Evolutionary conservation across 169 alveolate species (phyloP), one percentile per base, ranked within the genome.

Genomic region (Eimeria praecox): DNA sequence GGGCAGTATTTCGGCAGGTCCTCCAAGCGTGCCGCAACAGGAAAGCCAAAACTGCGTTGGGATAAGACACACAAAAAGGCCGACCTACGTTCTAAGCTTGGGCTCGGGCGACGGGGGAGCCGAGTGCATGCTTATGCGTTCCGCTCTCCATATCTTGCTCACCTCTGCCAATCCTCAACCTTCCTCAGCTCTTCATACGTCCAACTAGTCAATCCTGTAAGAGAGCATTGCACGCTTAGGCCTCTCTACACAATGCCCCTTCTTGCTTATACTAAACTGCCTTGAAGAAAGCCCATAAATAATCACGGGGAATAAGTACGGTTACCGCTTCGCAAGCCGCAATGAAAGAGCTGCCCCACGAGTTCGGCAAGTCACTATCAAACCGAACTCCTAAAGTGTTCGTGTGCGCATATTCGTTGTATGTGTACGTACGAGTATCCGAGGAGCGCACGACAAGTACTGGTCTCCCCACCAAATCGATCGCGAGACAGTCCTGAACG

Each of bases 1-100:
- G 92, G 92, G 77, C 92, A 85, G 54, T 52, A 85, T 54, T 85
- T 85, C 64, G 92, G 92, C 44, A 85, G 77, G 54, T 85, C 92
- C 27, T 56, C 77, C 75, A 85, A 85, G 22, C 92, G 92, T 33
- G 92, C 92, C 92, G 56, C 56, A 24, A 85, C 92, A 5, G 92
- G 92, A 30, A 85, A 85, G 92, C 92, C 92, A 30, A 85, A 85
- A 35, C 92, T 85, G 92, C 42, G 89, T 40, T 40, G 30, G 10
- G 46, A n/a, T 20, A 24, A 46, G 12, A 12, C 90, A 49, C 71
- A 80, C 18, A 27, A 24, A 69, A 49, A 27, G 10, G 42, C 33
- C 33, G 16, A 42, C 3, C 8, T 62, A 12, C 8, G n/a, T 40
- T 40, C 18, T 64, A 64, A 22, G 12, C 42, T 64, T n/a, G 0